Base-by-base conservation (phyloP, 345 rosid genomes). In the Salix caprea region DNA sequence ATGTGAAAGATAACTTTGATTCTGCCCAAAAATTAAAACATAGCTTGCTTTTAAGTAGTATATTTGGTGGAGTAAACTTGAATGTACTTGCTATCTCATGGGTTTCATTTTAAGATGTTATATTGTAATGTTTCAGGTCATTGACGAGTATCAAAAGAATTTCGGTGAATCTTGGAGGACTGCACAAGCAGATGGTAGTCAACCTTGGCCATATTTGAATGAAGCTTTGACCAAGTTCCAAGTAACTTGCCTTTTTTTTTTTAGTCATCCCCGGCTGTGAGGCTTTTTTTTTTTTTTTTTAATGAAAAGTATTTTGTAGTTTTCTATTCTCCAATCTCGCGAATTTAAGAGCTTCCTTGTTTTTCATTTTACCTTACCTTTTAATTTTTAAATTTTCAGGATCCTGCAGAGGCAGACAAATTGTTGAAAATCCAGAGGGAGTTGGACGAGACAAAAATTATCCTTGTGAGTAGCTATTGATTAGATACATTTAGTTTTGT, bases 321-420 rank as follows among this genome's bases (percentile, higher is more conserved):
- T 32, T 32, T 65, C 32, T 65, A 14, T 26, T 21, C 16, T 30
- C n/a, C 32, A 15, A 65, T 30, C 40, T 65, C 39, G 15, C 0
- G 37, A 65, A 65, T 65, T 48, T 15, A 5, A 30, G 48, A 14
- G 24, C 50, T 21, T 64, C 14, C 19, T 65, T n/a, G 34, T 16
- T 32, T 48, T 58, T 73, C 37, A 4, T 24, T 9, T 72, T 54
- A 24, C 6, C 32, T 70, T 15, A 44, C 21, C 21, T 5, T 21
- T 6, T 34, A 23, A 19, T 64, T 37, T 69, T 82, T 56, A 23
- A 34, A 78, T 69, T 79, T 76, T 78, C 88, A 96, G 99, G 98
- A 96, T 81, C 99, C 98, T 78, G 97, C 95, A 15, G 99, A 96
- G 85, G 99, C 99, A 7, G 99, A 92, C 82, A 96, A 94, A 82